Evolutionary conservation across 2,329 filamentous ascomycete species (phyloP).

Genomic region (Ophiostoma sp.): DNA sequence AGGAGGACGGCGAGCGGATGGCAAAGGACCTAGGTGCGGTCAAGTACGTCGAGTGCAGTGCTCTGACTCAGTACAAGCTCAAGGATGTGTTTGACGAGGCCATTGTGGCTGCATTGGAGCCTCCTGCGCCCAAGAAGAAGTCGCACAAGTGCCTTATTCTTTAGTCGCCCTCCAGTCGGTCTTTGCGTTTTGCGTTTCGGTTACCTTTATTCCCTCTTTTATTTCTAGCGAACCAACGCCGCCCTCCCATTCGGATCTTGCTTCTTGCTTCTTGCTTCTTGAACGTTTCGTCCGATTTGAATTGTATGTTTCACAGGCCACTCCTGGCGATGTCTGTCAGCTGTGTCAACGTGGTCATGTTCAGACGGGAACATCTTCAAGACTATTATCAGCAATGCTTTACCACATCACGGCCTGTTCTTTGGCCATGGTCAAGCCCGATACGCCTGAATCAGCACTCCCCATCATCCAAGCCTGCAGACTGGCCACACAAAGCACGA

Average conservation of each 20-base stretch:
- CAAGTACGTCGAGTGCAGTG: slow-evolving; percentile 98
- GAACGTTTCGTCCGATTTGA: neutral
- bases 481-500: no score
- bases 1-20: slow-evolving; percentile 92
- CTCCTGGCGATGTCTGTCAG: neutral
- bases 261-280: neutral
- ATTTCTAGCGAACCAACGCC: slow-evolving; percentile 24
- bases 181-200: slow-evolving; percentile 10
- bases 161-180: slow-evolving; percentile 35
- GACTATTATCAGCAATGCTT: no score
- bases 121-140: slow-evolving; percentile 75
- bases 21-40: slow-evolving; percentile 95
- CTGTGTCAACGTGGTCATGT: neutral
- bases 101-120: slow-evolving; percentile 83
- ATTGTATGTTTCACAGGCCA: neutral
- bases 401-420: no score
- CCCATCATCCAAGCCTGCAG: no score
- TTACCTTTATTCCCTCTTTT: slow-evolving; percentile 14
- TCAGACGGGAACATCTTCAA: neutral
- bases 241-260: slow-evolving; percentile 21
- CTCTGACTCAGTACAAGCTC: slow-evolving; percentile 93
- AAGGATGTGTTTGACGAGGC: slow-evolving; percentile 99
- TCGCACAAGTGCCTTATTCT: slow-evolving; percentile 64
- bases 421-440: no score
- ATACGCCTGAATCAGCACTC: no score